A percentile compares a stretch with the other conserved stretches of the same genome.
These are phyloP conservation scores for Artemisia tridentata DNA, from an alignment of 129 eudicot species.

Conservation along the genomic window DNA sequence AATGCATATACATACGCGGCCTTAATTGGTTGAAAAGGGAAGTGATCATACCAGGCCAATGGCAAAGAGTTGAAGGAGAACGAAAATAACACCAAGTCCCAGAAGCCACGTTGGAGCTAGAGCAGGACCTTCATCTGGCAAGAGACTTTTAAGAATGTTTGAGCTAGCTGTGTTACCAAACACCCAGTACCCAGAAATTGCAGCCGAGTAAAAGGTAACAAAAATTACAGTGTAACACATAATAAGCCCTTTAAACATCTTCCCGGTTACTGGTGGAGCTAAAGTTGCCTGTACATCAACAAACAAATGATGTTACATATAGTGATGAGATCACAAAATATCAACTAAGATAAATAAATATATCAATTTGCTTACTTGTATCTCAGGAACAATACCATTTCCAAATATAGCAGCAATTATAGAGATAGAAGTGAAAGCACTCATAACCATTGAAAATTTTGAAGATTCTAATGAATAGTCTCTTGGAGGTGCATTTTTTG, in stretches of 20 bases:
- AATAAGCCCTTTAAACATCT: constrained; percentile 90
- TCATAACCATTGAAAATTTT: constrained; percentile 46
- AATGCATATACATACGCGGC: no score
- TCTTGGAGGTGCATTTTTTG: no score
- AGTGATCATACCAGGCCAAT: constrained; percentile 65
- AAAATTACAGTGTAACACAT: constrained; percentile 78
- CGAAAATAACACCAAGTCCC: constrained; percentile 57
- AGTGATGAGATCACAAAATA: neutral
- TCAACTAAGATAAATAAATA: neutral
- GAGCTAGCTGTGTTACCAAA: constrained; percentile 82
- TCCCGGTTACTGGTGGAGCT: constrained; percentile 94
- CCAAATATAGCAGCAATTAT: constrained; percentile 90
- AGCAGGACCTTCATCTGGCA: constrained; percentile 81
- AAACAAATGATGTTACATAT: neutral
- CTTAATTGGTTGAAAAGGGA: neutral
- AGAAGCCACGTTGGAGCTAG: constrained; percentile 79
- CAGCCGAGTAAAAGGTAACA: constrained; percentile 74
- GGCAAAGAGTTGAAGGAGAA: constrained; percentile 92
- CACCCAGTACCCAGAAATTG: constrained; percentile 81
- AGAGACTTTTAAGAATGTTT: constrained; percentile 73
- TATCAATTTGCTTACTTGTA: constrained; percentile 28
- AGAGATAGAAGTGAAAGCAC: constrained; percentile 86
- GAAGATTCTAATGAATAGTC: no score
- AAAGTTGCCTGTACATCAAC: constrained; percentile 73
- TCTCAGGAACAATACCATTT: constrained; percentile 91